These are phyloP conservation scores for Myxozyma neotropica DNA, from an alignment of 805 yeast genomes.

Conservation along the genomic window DNA sequence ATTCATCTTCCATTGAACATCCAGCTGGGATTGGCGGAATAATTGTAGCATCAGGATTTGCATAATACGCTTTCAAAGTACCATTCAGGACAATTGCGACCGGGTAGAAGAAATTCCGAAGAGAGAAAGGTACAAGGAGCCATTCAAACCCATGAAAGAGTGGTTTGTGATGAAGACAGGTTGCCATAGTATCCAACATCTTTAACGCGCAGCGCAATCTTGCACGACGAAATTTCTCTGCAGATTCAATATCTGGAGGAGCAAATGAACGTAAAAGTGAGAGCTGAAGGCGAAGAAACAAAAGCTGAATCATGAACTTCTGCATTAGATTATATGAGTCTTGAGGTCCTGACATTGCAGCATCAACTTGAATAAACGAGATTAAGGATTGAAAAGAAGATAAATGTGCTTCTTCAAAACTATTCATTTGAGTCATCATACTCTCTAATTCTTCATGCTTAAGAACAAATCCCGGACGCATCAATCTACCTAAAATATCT, in stretches of 20 bases:
- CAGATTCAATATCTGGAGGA: conserved; percentile 14
- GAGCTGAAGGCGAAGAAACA: conserved; percentile 26
- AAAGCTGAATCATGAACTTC: conserved; percentile 20
- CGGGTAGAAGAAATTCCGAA: conserved; percentile 20
- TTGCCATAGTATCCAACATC: conserved; percentile 26
- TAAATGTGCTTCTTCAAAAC: conserved; percentile 26
- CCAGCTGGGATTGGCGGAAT: conserved; percentile 10
- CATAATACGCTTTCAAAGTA: conserved; percentile 13
- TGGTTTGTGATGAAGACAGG: conserved; percentile 15
- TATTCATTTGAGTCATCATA: conserved; percentile 6
- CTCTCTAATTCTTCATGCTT: conserved; percentile 9
- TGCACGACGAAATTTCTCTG: conserved; percentile 12
- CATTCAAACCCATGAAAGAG: conserved; percentile 29
- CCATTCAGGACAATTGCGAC: conserved; percentile 23
- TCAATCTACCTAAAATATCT: conserved; percentile 6
- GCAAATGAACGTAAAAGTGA: conserved; percentile 19
- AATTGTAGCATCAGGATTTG: conserved; percentile 10
- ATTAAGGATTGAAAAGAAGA: conserved; percentile 28
- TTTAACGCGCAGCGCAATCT: conserved; percentile 20
- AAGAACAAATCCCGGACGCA: conserved; percentile 13
- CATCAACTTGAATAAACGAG: conserved; percentile 21
- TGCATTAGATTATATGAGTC: conserved; percentile 29
- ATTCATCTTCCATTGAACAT: neutral
- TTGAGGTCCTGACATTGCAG: conserved; percentile 20
- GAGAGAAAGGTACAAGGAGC: conserved; percentile 20